phyloP scores from a whole-genome alignment of 805 yeast species.

The Saturnispora bothae region DNA sequence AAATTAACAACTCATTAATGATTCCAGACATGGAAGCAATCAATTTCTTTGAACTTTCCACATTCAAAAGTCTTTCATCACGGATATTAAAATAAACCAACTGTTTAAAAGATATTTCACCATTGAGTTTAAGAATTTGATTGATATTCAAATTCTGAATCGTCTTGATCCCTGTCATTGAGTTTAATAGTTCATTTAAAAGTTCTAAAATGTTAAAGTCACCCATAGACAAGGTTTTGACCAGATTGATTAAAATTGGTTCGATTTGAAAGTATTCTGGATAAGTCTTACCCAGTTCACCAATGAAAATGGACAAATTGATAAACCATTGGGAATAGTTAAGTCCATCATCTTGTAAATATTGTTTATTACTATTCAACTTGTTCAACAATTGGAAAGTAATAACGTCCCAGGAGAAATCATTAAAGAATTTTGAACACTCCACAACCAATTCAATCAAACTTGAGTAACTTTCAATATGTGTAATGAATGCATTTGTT shows the following conservation, averaged over 20 bases:
- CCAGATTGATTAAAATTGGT: conserved; percentile 49
- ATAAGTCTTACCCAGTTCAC: conserved; percentile 52
- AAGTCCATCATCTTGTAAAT: conserved; percentile 69
- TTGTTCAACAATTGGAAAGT: conserved; percentile 64
- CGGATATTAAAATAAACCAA: conserved; percentile 48
- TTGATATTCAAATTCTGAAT: conserved; percentile 53
- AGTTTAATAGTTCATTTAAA: conserved; percentile 51
- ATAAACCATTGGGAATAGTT: conserved; percentile 79
- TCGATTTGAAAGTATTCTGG: conserved; percentile 43
- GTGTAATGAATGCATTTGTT: conserved; percentile 58
- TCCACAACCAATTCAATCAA: conserved; percentile 68
- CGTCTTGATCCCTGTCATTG: conserved; percentile 74
- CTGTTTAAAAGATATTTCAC: conserved; percentile 48
- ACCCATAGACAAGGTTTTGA: conserved; percentile 52
- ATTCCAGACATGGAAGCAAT: conserved; percentile 35
- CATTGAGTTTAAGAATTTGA: conserved; percentile 57
- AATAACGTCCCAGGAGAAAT: conserved; percentile 76
- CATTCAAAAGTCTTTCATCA: conserved; percentile 42
- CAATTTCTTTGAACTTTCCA: conserved; percentile 39
- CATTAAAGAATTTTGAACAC: conserved; percentile 64
- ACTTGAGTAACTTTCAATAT: conserved; percentile 87
- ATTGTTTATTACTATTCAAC: conserved; percentile 55
- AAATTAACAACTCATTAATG: conserved; percentile 54
- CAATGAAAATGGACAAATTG: conserved; percentile 69
- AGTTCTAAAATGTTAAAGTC: conserved; percentile 54